These are phyloP conservation scores for Aurifilum marmelostoma DNA, from an alignment of 2,329 filamentous ascomycete species.

Conservation along the genomic window DNA sequence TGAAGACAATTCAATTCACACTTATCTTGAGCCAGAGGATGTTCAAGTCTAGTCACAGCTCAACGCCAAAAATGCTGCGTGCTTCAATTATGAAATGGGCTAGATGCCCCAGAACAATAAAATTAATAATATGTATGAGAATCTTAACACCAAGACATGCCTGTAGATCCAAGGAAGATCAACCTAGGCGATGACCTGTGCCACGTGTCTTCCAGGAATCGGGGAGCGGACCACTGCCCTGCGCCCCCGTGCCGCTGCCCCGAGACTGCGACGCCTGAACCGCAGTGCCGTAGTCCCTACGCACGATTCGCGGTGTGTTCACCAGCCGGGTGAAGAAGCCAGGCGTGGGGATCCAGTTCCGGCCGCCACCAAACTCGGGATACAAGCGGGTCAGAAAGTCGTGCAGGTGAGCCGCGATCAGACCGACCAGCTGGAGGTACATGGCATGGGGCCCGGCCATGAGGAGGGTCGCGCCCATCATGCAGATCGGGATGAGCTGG, in stretches of 20 bases:
- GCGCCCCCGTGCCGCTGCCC: conserved; percentile 45
- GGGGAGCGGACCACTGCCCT: conserved; percentile 55
- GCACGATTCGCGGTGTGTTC: conserved; percentile 49
- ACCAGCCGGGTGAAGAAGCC: conserved; percentile 71
- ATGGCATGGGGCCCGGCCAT: conserved; percentile 61
- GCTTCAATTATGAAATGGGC: conserved; percentile 18
- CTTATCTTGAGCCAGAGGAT: background rate
- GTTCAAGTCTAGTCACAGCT: too few relatives aligned
- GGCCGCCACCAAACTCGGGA: conserved; percentile 84
- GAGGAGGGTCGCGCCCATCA: conserved; percentile 76
- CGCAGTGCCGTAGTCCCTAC: conserved; percentile 66
- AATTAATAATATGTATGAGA: conserved; percentile 18
- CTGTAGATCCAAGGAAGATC: conserved; percentile 29
- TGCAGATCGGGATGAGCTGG: conserved; percentile 78
- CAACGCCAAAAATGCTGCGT: conserved; percentile 12
- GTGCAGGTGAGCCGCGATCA: conserved; percentile 85
- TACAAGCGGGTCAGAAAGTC: conserved; percentile 89
- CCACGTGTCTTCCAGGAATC: conserved; percentile 68
- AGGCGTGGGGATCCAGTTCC: conserved; percentile 76
- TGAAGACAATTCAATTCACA: background rate
- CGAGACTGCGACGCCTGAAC: conserved; percentile 48
- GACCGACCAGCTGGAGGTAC: conserved; percentile 71
- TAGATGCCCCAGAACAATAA: conserved; percentile 21
- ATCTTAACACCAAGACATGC: background rate
- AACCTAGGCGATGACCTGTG: conserved; percentile 64